phyloP scores from a whole-genome alignment of 768 basidiomycete genomes.

The Boletus vermiculosoides region DNA sequence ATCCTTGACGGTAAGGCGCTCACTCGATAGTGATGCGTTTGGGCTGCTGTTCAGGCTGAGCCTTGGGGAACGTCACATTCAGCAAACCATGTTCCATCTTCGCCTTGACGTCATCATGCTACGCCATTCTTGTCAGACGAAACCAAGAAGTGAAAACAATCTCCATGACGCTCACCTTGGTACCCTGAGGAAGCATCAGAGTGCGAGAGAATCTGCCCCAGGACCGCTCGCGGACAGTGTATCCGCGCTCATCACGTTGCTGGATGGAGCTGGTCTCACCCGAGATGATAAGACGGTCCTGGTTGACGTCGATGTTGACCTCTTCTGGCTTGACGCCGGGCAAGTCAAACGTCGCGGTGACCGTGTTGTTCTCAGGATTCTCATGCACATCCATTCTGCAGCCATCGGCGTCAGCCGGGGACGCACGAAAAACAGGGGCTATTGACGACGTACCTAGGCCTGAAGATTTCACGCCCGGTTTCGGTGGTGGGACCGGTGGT shows the following conservation, averaged over 20 bases:
- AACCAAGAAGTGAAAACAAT: background rate
- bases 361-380: constrained; percentile 42
- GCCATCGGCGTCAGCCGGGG: background rate
- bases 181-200: constrained; percentile 46
- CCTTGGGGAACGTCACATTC: constrained; percentile 53
- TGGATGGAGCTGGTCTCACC: constrained; percentile 42
- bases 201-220: constrained; percentile 50
- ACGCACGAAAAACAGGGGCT: background rate
- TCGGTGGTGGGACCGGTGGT: constrained; percentile 4
- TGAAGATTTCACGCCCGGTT: constrained; percentile 18
- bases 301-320: constrained; percentile 50
- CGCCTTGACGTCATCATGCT: constrained; percentile 40
- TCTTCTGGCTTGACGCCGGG: constrained; percentile 54
- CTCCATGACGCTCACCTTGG: constrained; percentile 38
- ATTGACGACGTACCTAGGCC: constrained; percentile 31
- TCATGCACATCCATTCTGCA: constrained; percentile 59
- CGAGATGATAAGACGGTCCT: constrained; percentile 49
- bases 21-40: constrained; percentile 41
- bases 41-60: constrained; percentile 38
- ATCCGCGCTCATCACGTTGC: constrained; percentile 37
- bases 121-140: background rate
- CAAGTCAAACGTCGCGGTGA: constrained; percentile 58
- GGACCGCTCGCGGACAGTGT: constrained; percentile 43
- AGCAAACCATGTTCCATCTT: constrained; percentile 53
- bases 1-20: background rate